These are phyloP conservation scores for Arachnopeziza araneosa DNA, from an alignment of 2,329 filamentous ascomycete genomes.

Conservation along the genomic window DNA sequence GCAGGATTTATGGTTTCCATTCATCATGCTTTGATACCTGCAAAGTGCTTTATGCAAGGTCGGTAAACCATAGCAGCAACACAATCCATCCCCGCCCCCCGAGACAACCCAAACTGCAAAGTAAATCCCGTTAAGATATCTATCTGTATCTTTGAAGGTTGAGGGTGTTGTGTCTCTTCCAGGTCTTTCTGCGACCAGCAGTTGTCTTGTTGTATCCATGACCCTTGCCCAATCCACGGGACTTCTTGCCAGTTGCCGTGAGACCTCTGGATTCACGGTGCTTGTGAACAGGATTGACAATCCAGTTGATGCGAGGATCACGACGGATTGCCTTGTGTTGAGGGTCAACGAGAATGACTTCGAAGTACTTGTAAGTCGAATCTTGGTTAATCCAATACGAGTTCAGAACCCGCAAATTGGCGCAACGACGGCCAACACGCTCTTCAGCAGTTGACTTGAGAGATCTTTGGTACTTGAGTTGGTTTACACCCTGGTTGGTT, in stretches of 20 bases:
- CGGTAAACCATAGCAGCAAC: neutral
- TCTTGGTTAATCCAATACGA: constrained; percentile 99
- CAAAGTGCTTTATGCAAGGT: neutral
- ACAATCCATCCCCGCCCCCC: neutral
- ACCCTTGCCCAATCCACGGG: constrained; percentile 98
- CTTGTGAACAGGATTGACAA: constrained; percentile 99
- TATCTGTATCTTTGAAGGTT: constrained; percentile 98
- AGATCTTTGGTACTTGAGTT: constrained; percentile 99
- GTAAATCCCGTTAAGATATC: constrained; percentile 20
- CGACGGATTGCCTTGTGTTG: constrained; percentile 99
- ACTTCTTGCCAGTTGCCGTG: constrained; percentile 98
- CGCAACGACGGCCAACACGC: constrained; percentile 98
- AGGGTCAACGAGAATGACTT: constrained; percentile 99
- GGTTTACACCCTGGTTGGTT: constrained; percentile 99
- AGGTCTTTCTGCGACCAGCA: constrained; percentile 97
- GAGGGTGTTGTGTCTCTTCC: constrained; percentile 99
- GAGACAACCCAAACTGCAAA: neutral
- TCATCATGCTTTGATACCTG: neutral
- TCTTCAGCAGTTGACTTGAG: constrained; percentile 97
- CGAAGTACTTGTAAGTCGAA: constrained; percentile 99
- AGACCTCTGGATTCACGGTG: constrained; percentile 98
- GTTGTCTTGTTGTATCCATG: constrained; percentile 99
- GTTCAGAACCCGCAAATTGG: constrained; percentile 99
- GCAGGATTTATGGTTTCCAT: neutral
- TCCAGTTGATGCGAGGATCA: constrained; percentile 99